A percentile compares a stretch with the other conserved stretches of the same genome.
Conservation (phyloP, 305 asterid genomes). For the Rubia tinctorum region DNA sequence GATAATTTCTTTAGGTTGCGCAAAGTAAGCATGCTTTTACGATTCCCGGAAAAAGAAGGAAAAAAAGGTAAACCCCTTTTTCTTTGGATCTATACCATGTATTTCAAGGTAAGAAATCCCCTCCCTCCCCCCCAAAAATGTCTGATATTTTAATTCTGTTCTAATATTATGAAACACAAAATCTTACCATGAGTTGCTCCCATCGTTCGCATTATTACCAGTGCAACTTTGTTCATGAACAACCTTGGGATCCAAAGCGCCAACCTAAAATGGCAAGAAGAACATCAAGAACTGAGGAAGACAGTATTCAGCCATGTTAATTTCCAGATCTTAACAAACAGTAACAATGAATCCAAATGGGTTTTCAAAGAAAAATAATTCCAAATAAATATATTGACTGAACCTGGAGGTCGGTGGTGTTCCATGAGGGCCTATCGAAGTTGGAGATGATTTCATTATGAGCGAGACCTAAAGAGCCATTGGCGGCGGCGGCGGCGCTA, state of each 20-base stretch:
- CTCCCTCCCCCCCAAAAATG: no score
- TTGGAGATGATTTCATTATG: constrained; percentile 39
- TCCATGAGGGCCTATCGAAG: constrained; percentile 63
- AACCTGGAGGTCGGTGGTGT: constrained; percentile 51
- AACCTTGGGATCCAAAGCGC: constrained; percentile 56
- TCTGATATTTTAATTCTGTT: background rate
- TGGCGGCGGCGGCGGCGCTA: background rate
- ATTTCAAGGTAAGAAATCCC: no score
- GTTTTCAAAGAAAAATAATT: no score
- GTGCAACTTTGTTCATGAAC: constrained; percentile 57
- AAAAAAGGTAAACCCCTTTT: background rate
- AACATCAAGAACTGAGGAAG: background rate
- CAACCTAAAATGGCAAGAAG: constrained; percentile 28
- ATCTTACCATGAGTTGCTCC: constrained; percentile 66
- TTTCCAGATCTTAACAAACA: no score
- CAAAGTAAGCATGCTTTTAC: constrained; percentile 9
- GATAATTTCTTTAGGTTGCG: constrained; percentile 12
- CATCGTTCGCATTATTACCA: constrained; percentile 49
- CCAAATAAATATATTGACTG: background rate
- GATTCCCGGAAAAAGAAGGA: constrained; percentile 5
- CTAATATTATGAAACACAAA: background rate
- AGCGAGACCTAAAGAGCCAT: constrained; percentile 54
- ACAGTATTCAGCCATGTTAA: no score
- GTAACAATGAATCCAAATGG: background rate
- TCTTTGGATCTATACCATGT: background rate